These are phyloP conservation scores for Teunomyces cretensis DNA, from an alignment of 805 yeast genomes.

Conservation along the genomic window DNA sequence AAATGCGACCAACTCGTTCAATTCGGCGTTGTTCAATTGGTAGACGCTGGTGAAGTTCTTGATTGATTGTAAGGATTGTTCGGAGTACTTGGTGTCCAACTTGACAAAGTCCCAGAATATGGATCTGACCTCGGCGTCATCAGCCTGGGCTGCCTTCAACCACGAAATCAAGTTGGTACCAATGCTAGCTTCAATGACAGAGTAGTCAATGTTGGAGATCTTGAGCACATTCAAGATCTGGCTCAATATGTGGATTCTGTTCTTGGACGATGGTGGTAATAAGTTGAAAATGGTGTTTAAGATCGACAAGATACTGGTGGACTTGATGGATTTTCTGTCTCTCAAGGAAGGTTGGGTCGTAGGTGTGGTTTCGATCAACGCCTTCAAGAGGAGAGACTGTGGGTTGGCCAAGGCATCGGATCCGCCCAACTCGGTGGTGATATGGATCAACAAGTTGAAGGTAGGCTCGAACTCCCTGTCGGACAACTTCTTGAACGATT, in stretches of 20 bases:
- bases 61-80: constrained; percentile 33
- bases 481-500: constrained; percentile 31
- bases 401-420: constrained; percentile 17
- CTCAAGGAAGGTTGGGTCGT: constrained; percentile 38
- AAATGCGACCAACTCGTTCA: constrained; percentile 32
- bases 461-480: constrained; percentile 48
- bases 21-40: constrained; percentile 22
- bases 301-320: constrained; percentile 41
- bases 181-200: constrained; percentile 33
- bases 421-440: constrained; percentile 27
- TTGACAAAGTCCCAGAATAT: constrained; percentile 39
- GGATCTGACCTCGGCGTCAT: constrained; percentile 26
- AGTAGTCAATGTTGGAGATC: constrained; percentile 29
- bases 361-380: constrained; percentile 34
- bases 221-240: constrained; percentile 33
- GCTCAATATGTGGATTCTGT: constrained; percentile 31
- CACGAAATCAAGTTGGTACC: constrained; percentile 37
- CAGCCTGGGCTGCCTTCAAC: constrained; percentile 32
- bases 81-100: constrained; percentile 32
- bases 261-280: constrained; percentile 31
- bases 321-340: constrained; percentile 44
- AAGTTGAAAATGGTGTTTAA: constrained; percentile 44
- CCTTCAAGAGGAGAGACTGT: constrained; percentile 21
- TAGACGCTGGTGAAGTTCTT: constrained; percentile 32
- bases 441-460: constrained; percentile 40